Conservation (phyloP, 2,329 filamentous ascomycete species). For the Aspergillus pseudoglaucus region DNA sequence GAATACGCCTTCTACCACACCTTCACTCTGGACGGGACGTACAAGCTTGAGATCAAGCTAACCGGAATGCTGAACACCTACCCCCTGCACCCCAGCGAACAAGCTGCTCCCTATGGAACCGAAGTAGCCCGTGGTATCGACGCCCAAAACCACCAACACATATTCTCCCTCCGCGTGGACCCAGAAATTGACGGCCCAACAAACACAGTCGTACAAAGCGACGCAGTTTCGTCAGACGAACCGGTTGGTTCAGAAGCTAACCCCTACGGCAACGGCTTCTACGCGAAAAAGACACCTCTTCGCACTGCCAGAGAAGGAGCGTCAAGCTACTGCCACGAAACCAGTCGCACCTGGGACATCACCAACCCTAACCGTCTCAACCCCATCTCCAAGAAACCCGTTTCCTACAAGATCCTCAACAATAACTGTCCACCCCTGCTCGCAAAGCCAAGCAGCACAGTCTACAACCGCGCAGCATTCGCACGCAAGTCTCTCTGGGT, state of each 20-base stretch:
- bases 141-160: slow-evolving; percentile 88
- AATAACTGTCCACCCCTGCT: slow-evolving; percentile 30
- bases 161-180: slow-evolving; percentile 83
- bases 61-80: slow-evolving; percentile 92
- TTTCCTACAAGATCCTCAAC: slow-evolving; percentile 23
- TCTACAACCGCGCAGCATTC: slow-evolving; percentile 54
- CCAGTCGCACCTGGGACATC: slow-evolving; percentile 31
- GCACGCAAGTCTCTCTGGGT: slow-evolving; percentile 55
- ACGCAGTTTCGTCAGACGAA: slow-evolving; percentile 39
- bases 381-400: slow-evolving; percentile 17
- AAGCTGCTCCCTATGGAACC: slow-evolving; percentile 76
- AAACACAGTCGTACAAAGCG: slow-evolving; percentile 60
- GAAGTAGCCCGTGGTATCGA: slow-evolving; percentile 84
- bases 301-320: slow-evolving; percentile 41
- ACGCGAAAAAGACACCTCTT: slow-evolving; percentile 40
- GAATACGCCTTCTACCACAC: slow-evolving; percentile 83
- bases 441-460: slow-evolving; percentile 47
- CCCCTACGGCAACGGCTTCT: slow-evolving; percentile 60
- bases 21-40: slow-evolving; percentile 82
- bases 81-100: slow-evolving; percentile 67
- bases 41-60: slow-evolving; percentile 82
- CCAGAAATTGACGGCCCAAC: slow-evolving; percentile 75
- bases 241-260: slow-evolving; percentile 59
- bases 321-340: slow-evolving; percentile 46
- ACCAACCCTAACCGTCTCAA: slow-evolving; percentile 20